Evolutionary conservation across 1,284 basidiomycete genomes (phyloP), one percentile per base, ranked within the genome.

Genomic region (Papiliotrema terrestris): DNA sequence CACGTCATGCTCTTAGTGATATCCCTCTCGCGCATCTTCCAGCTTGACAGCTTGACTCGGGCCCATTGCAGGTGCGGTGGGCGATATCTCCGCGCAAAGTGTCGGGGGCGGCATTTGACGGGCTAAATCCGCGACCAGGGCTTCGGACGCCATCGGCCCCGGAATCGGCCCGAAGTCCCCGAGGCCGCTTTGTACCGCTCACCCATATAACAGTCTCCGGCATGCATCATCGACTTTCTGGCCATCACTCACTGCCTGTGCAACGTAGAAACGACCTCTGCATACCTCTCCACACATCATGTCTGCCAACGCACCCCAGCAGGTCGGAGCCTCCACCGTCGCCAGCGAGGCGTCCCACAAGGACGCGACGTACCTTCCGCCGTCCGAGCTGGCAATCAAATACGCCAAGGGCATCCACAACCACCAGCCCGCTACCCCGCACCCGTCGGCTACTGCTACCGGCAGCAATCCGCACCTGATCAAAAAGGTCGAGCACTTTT

Each of bases 401-500:
- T 74, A 73, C 59, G 47, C 61, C 51, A 62, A 63, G 44, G 71
- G 73, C 51, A 68, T 72, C 48, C 69, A 69, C 49, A 55, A 58
- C 29, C 61, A 60, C 25, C 29, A 47, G 9, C 61, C 62, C 3
- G 55, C 58, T 37, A 56, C 49, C 14, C 65, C 69, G 4, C 62
- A 72, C 52, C 55, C 70, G 0, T 61, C 64, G 26, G 54, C 60
- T 2, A 57, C 60, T 23, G 61, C 66, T 23, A 61, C 51, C 6
- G 51, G 42, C 1, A 51, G 29, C 25, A 65, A 62, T 45, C 60
- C 59, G 1, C 54, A 62, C 42, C 53, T 62, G 48, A 73, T 72
- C 61, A 69, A 68, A 58, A 66, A 53, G 42, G 71, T 80, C 51
- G 79, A 80, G 58, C 69, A 67, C 49, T 89, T 89, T 73, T 83